These are phyloP conservation scores for Limtongia smithiae DNA, from an alignment of 805 yeast species.

Conservation along the genomic window DNA sequence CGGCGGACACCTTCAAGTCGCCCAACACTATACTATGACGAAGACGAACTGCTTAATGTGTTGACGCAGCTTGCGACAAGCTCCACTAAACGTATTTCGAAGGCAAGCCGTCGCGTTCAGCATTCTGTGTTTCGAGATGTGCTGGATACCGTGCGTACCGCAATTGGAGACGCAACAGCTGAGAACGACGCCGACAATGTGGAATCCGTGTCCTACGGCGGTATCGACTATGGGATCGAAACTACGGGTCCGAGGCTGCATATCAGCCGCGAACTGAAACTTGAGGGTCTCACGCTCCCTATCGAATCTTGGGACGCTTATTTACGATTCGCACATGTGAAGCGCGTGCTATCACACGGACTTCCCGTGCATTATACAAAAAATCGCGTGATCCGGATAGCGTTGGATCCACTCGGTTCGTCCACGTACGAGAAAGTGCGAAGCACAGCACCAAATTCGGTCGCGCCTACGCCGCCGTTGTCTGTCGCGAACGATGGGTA, in stretches of 20 bases:
- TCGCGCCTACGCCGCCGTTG: background rate
- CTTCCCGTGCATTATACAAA: slow-evolving; percentile 30
- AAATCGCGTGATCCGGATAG: slow-evolving; percentile 22
- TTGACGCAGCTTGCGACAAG: slow-evolving; percentile 28
- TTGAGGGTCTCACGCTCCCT: slow-evolving; percentile 19
- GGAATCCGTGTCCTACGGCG: slow-evolving; percentile 11
- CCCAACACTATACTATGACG: slow-evolving; percentile 24
- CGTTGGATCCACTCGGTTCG: slow-evolving; percentile 16
- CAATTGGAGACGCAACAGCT: slow-evolving; percentile 9
- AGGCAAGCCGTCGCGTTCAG: slow-evolving; percentile 27
- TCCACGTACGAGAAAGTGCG: slow-evolving; percentile 16
- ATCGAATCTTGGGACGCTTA: slow-evolving; percentile 30
- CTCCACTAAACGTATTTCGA: slow-evolving; percentile 29
- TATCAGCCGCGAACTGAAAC: slow-evolving; percentile 25
- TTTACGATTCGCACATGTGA: slow-evolving; percentile 25
- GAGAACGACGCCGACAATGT: slow-evolving; percentile 3
- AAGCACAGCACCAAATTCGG: slow-evolving; percentile 3
- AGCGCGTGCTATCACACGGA: slow-evolving; percentile 27
- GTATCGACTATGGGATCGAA: slow-evolving; percentile 11
- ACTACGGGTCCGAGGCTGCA: slow-evolving; percentile 13
- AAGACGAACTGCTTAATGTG: slow-evolving; percentile 16
- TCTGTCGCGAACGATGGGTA: background rate
- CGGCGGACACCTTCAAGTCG: slow-evolving; percentile 7
- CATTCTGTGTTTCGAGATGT: slow-evolving; percentile 31
- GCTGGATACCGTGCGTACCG: slow-evolving; percentile 27